Percentiles rank a stretch among this genome's conserved stretches.
Conservation (phyloP, 2,329 filamentous ascomycete species). For the Aspergillus awamori region DNA sequence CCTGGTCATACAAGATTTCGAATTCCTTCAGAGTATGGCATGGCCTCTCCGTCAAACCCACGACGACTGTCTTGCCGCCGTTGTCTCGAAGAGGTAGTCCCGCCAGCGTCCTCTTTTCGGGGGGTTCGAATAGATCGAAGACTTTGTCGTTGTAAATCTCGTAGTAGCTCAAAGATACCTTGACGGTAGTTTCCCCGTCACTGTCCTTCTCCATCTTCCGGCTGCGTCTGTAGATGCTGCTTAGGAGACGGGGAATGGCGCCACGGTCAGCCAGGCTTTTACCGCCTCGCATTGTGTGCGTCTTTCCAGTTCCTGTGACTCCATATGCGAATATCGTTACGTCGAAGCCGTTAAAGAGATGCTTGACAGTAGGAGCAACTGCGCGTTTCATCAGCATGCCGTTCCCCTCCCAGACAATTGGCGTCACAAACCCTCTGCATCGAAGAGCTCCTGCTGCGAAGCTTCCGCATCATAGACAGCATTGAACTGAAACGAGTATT, state of each 20-base stretch:
- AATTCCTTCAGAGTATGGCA: slow-evolving; percentile 89
- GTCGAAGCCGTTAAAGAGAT: slow-evolving; percentile 82
- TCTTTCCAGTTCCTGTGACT: slow-evolving; percentile 91
- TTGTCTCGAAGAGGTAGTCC: slow-evolving; percentile 84
- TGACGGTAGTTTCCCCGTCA: slow-evolving; percentile 68
- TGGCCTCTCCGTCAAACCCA: slow-evolving; percentile 78
- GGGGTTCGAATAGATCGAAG: slow-evolving; percentile 83
- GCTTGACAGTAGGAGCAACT: slow-evolving; percentile 89
- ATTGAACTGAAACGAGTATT: slow-evolving; percentile 94
- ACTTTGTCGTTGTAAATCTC: slow-evolving; percentile 98
- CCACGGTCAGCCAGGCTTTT: slow-evolving; percentile 83
- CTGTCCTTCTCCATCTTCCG: slow-evolving; percentile 85
- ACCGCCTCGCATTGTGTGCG: slow-evolving; percentile 92
- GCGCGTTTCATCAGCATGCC: slow-evolving; percentile 26
- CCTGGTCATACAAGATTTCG: slow-evolving; percentile 84
- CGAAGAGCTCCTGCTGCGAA: slow-evolving; percentile 85
- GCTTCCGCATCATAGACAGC: slow-evolving; percentile 81
- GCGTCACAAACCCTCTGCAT: slow-evolving; percentile 73
- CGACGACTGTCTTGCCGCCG: slow-evolving; percentile 82
- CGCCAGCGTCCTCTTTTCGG: slow-evolving; percentile 79
- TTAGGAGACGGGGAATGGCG: slow-evolving; percentile 82
- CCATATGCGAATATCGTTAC: slow-evolving; percentile 92
- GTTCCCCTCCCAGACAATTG: slow-evolving; percentile 1
- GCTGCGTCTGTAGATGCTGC: slow-evolving; percentile 79
- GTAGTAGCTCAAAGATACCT: slow-evolving; percentile 84